Percentiles rank a stretch among this genome's conserved stretches.
phyloP scores from a whole-genome alignment of 2,329 filamentous ascomycete genomes.

The Hypoxylon sp. region DNA sequence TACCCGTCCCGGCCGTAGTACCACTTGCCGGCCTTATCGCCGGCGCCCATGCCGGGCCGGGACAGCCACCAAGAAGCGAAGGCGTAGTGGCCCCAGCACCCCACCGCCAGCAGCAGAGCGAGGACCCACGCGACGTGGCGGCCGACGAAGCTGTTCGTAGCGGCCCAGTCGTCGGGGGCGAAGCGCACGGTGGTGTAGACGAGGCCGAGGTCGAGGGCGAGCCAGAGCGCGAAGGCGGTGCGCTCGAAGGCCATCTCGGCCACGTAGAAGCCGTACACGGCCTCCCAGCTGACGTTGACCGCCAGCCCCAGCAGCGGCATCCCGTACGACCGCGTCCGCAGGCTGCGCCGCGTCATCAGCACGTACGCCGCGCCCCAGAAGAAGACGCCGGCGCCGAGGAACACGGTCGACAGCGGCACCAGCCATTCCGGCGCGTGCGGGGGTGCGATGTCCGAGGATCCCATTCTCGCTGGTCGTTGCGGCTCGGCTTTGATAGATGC shows the following conservation, averaged over 20 bases:
- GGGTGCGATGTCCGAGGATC: conserved; percentile 50
- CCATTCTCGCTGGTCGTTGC: conserved; percentile 43
- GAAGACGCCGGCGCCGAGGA: conserved; percentile 41
- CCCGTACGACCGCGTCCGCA: conserved; percentile 57
- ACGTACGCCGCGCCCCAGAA: conserved; percentile 56
- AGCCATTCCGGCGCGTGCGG: conserved; percentile 32
- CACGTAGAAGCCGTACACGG: conserved; percentile 58
- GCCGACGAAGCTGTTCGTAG: conserved; percentile 50
- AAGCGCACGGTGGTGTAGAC: conserved; percentile 56
- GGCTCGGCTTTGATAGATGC: background rate
- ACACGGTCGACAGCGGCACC: conserved; percentile 37
- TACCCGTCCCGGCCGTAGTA: conserved; percentile 51
- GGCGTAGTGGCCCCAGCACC: background rate
- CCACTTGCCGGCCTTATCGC: conserved; percentile 56
- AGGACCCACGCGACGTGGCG: conserved; percentile 51
- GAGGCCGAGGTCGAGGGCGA: conserved; percentile 57
- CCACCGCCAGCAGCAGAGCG: conserved; percentile 16
- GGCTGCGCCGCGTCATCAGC: conserved; percentile 55
- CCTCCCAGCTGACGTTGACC: conserved; percentile 61
- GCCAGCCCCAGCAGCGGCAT: conserved; percentile 59
- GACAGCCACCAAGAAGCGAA: conserved; percentile 59
- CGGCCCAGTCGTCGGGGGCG: conserved; percentile 53
- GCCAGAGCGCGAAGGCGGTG: conserved; percentile 56
- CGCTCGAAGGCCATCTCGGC: conserved; percentile 54
- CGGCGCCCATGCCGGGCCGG: conserved; percentile 50